Percentiles rank a stretch among this genome's conserved stretches.
These are phyloP conservation scores for Coemansia biformis DNA, from an alignment of 192 early-diverging fungal species.

Conservation along the genomic window DNA sequence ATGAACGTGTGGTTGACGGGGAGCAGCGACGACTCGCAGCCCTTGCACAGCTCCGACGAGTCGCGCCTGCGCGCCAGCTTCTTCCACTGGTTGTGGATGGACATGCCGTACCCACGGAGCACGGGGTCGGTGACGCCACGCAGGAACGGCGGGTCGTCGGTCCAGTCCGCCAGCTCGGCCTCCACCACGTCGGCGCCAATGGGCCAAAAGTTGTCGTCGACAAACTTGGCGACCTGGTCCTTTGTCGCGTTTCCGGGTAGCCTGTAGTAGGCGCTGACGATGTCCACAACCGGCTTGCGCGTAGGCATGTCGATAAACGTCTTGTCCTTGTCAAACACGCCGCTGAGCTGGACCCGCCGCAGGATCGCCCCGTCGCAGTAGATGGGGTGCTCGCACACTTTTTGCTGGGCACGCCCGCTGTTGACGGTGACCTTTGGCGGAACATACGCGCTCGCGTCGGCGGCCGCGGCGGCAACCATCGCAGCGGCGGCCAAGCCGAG, in stretches of 20 bases:
- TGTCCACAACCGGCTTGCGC: conserved; percentile 49
- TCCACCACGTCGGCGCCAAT: conserved; percentile 54
- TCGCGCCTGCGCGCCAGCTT: conserved; percentile 54
- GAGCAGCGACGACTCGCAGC: conserved; percentile 55
- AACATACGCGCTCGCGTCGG: conserved; percentile 1
- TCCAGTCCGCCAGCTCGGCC: conserved; percentile 51
- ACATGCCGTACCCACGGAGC: conserved; percentile 51
- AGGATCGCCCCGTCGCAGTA: conserved; percentile 64
- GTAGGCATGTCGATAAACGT: conserved; percentile 72
- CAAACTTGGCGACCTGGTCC: conserved; percentile 49
- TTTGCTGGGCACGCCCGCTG: conserved; percentile 14
- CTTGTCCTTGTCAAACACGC: conserved; percentile 61
- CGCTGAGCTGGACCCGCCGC: conserved; percentile 53
- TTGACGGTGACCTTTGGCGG: conserved; percentile 13
- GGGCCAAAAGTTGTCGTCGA: conserved; percentile 55
- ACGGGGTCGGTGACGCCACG: conserved; percentile 49
- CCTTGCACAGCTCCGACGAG: conserved; percentile 48
- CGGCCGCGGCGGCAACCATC: conserved; percentile 1
- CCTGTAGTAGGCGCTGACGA: conserved; percentile 49
- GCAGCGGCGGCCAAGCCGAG: conserved; percentile 1
- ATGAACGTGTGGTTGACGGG: conserved; percentile 56
- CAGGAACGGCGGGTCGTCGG: conserved; percentile 49
- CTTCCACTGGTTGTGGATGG: conserved; percentile 61
- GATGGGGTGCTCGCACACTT: conserved; percentile 56
- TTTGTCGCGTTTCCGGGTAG: conserved; percentile 37